Conservation (phyloP, 805 yeast species). For the Blastobotrys chiropterorum region DNA sequence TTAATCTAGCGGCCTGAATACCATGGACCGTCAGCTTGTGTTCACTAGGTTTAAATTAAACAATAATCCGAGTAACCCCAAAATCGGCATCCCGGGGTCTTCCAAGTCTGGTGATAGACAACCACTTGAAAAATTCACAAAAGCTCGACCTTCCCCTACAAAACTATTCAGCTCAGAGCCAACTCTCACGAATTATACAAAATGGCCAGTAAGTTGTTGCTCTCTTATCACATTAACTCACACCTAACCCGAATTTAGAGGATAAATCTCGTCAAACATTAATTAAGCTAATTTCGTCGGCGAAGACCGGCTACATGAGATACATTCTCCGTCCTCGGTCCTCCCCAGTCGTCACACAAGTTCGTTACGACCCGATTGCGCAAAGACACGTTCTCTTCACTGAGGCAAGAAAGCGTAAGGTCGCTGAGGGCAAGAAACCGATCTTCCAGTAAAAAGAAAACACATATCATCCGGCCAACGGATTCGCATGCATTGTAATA, state of each 20-base stretch:
- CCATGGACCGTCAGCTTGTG: no score
- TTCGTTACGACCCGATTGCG: conserved; percentile 82
- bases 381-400: conserved; percentile 87
- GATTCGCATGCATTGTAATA: conserved; percentile 40
- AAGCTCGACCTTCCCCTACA: background rate
- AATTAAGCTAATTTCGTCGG: conserved; percentile 80
- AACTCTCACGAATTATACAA: background rate
- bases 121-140: background rate
- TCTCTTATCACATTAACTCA: background rate
- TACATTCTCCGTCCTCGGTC: conserved; percentile 77
- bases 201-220: conserved; percentile 13
- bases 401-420: conserved; percentile 82
- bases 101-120: background rate
- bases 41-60: no score
- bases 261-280: conserved; percentile 75
- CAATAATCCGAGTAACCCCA: no score
- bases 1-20: no score
- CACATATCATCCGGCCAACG: conserved; percentile 29
- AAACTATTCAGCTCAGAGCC: no score
- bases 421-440: conserved; percentile 30
- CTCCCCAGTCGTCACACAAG: conserved; percentile 70
- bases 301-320: conserved; percentile 82
- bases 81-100: no score
- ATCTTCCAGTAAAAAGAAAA: conserved; percentile 18
- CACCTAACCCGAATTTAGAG: conserved; percentile 35